Conservation (phyloP, 2,329 filamentous ascomycete species). For the Pseudonectria buxi region DNA sequence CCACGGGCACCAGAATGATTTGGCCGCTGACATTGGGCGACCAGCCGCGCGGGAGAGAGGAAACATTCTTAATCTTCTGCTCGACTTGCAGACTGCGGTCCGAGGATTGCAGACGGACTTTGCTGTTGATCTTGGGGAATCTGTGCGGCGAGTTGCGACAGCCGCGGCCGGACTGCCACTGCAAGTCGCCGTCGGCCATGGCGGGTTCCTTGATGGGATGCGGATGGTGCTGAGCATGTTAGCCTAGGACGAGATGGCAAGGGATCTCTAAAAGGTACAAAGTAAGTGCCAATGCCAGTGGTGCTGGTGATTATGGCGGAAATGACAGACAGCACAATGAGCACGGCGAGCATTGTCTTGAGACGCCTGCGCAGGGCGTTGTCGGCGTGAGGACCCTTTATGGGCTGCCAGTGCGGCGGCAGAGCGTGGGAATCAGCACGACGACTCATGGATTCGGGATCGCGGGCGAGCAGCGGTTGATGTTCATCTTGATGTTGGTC, state of each 20-base stretch:
- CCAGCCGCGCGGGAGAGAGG: constrained; percentile 15
- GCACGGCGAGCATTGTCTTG: constrained; percentile 24
- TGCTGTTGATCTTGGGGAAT: constrained; percentile 8
- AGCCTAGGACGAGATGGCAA: no score
- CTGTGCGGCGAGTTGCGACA: constrained; percentile 22
- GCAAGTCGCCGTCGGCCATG: constrained; percentile 11
- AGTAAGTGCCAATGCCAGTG: constrained; percentile 11
- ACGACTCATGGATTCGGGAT: constrained; percentile 42
- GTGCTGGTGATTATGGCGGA: constrained; percentile 20
- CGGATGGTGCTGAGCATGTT: constrained; percentile 16
- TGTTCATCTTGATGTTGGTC: constrained; percentile 36
- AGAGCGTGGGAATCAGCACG: constrained; percentile 16
- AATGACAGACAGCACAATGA: constrained; percentile 29
- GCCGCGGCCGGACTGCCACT: constrained; percentile 19
- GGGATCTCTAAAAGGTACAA: no score
- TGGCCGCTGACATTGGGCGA: constrained; percentile 37
- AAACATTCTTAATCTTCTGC: constrained; percentile 32
- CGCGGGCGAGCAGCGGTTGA: constrained; percentile 33
- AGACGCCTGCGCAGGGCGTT: constrained; percentile 20
- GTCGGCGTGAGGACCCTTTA: constrained; percentile 15
- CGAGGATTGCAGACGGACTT: constrained; percentile 26
- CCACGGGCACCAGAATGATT: constrained; percentile 35
- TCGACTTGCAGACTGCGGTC: constrained; percentile 32
- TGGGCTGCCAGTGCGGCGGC: constrained; percentile 24
- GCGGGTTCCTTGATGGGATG: constrained; percentile 18